Conservation (phyloP, 2,329 filamentous ascomycete species). For the Ascochyta fabae region DNA sequence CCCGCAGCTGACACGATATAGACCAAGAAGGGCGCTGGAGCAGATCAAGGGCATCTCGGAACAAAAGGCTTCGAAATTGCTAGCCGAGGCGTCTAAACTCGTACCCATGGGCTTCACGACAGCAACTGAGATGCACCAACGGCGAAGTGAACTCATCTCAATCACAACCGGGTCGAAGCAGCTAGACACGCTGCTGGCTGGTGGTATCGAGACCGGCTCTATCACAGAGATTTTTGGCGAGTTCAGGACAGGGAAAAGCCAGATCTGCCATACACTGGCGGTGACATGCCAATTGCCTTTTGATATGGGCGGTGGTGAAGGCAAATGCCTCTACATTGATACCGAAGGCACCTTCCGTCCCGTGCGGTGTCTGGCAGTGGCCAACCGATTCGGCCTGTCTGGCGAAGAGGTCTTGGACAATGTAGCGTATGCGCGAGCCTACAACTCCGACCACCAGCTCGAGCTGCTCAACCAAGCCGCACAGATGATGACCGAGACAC, state of each 20-base stretch:
- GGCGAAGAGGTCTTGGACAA: constrained; percentile 98
- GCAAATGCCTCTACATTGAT: constrained; percentile 98
- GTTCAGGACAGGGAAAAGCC: constrained; percentile 97
- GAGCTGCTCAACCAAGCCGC: constrained; percentile 93
- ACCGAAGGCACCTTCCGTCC: constrained; percentile 96
- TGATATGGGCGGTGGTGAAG: constrained; percentile 98
- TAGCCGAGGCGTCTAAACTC: constrained; percentile 93
- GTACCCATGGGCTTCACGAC: constrained; percentile 99
- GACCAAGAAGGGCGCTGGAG: constrained; percentile 76
- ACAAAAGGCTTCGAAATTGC: constrained; percentile 90
- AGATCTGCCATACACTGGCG: constrained; percentile 97
- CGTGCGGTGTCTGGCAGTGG: constrained; percentile 87
- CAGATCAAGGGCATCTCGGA: constrained; percentile 98
- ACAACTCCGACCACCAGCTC: constrained; percentile 98
- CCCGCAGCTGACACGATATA: constrained; percentile 45
- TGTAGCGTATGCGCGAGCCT: constrained; percentile 95
- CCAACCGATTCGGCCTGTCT: constrained; percentile 90
- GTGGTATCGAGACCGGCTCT: constrained; percentile 94
- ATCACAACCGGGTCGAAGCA: constrained; percentile 99
- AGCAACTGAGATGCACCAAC: constrained; percentile 97
- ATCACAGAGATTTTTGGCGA: constrained; percentile 99
- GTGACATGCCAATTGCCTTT: constrained; percentile 98
- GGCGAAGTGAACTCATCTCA: constrained; percentile 94
- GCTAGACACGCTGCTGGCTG: constrained; percentile 90
- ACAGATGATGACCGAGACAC: constrained; percentile 99